Evolutionary conservation across 495 filamentous ascomycete species (phyloP), one percentile per base, ranked within the genome.

Genomic region (Trypethelium eluteriae): DNA sequence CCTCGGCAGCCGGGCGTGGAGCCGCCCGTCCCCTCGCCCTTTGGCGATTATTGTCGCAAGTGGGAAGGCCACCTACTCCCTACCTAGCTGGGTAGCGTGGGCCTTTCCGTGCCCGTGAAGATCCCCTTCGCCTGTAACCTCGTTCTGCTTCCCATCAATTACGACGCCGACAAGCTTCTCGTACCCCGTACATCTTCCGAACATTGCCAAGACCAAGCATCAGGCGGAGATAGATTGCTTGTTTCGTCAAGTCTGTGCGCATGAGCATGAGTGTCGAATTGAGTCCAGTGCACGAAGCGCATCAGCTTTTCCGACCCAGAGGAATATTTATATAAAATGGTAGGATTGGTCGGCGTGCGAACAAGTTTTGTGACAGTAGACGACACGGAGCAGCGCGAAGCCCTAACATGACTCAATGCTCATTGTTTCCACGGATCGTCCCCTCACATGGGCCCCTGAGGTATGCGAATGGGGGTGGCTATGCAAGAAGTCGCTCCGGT

Each of bases 1-100:
- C 7, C 53, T 34, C 53, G 53, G 53, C 25, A 59, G 53, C 18
- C 53, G 53, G 53, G 14, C 25, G 32, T 59, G 53, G 53, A 59
- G 53, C 53, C 53, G 53, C 53, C 53, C 53, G 53, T 59, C 53
- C 53, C 25, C 32, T 59, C 53, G 18, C 32, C 53, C 53, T n/a
- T 36, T 53, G 5, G 18, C 49, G n/a, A 53, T 16, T 25, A 25
- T 25, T 25, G 25, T 25, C 25, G 25, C 25, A 25, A 25, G 25
- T 25, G 25, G 25, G 25, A 25, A 25, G 25, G 25, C 25, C 25
- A 25, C 25, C 25, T 25, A 25, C 25, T 25, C 25, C 25, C 25
- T 25, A 25, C 25, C 25, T 25, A 25, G 25, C 25, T 25, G 25
- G 25, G 25, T 25, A 25, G 25, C 25, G 25, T 25, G 25, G 25